Evolutionary conservation across 2,329 filamentous ascomycete genomes (phyloP), one percentile per base, ranked within the genome.

Genomic region (Talaromyces sp.): DNA sequence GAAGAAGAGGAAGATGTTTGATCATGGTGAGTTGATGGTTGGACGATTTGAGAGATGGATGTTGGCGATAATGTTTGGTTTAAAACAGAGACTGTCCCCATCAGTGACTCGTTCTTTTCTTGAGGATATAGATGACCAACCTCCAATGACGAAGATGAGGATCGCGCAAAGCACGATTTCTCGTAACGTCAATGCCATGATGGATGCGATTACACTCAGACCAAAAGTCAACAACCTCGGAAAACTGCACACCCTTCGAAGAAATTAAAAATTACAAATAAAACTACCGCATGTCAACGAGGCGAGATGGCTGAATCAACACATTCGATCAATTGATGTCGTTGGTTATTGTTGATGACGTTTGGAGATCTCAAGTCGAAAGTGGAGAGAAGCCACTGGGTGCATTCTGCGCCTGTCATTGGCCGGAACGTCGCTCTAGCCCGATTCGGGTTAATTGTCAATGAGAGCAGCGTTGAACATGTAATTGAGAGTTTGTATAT

Each of bases 61-160:
- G 54, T 53, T 51, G 61, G 52, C 23, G 59, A 54, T 5, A 63
- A 34, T 16, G 58, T 63, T 51, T 63, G 61, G 23, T 61, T 63
- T 9, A 63, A 33, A 9, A 63, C 58, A 10, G 57, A 63, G n/a
- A 61, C 61, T 63, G 36, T 4, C 10, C 10, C 27, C 6, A 4
- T 60, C 34, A 47, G 36, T 50, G 12, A 36, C n/a, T 50, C 44
- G 18, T 27, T 28, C 40, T 8, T 57, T 4, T 60, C 28, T 23
- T 18, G 14, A 16, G 30, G 12, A 4, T 14, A 5, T 4, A 31
- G 52, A 34, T 50, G 5, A 14, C 54, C 14, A 57, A 63, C 61
- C 61, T 16, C 57, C 61, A 47, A 63, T 60, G 6, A 63, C 61
- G 54, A 63, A 63, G n/a, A 63, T 56, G 2, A 63, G 54, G 16